Evolutionary conservation across 768 basidiomycete species (phyloP), one percentile per base, ranked within the genome.

Genomic region (Candolleomyces efflorescens): DNA sequence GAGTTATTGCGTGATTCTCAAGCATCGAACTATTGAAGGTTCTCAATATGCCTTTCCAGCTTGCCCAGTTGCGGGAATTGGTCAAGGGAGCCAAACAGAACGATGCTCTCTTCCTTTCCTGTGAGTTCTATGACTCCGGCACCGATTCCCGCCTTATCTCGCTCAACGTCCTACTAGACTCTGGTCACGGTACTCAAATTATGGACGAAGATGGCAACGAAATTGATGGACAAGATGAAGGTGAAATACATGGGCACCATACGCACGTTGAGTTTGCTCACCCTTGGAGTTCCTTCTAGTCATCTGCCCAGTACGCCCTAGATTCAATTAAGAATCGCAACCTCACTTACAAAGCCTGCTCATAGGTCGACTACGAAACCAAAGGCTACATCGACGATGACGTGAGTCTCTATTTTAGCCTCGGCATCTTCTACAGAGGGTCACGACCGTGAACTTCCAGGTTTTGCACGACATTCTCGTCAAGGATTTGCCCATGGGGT

Each of bases 381-480:
- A 77, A 79, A 3, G 89, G 91, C 0, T 83, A 89, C 64, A 94
- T 99, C 56, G 83, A 90, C 5, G 96, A 99, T 64, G 94, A 98
- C 71, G 92, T 94, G 65, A 60, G 83, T 78, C 38, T 32, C 49
- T 57, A 37, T 38, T 27, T 9, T 10, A 10, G 45, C 6, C 49
- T 11, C 11, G 32, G 5, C 26, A 22, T n/a, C 32, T 38, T 22
- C 3, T 39, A 5, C 23, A 13, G 45, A 23, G 10, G 11, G 18
- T 23, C 27, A 18, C 39, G 12, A 17, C 24, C 13, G 26, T 45
- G 39, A 48, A 17, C 15, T 15, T 53, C 36, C 13, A 90, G 87
- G 58, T 79, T 3, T 82, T 95, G 79, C 90, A 96, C 66, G 75
- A 76, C 3, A 83, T 91, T 50, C 80, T 98, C 83, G 92, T 93